Evolutionary conservation across 208 protist genomes (phyloP).

Genomic region (Crithidia expoeki): DNA sequence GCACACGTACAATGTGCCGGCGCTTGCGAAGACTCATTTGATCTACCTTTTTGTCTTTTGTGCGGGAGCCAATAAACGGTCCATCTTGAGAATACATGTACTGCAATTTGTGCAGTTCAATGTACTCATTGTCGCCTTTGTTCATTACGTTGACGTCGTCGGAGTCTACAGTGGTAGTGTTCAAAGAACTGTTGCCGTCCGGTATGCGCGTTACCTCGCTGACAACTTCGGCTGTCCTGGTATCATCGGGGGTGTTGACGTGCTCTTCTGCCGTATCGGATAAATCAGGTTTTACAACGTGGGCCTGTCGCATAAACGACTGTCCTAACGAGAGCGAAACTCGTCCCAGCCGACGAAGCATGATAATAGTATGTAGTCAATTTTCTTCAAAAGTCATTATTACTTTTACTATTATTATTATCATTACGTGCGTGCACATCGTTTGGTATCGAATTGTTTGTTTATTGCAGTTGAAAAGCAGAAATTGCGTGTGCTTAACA

Average conservation of each 20-base stretch:
- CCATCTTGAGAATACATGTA: slow-evolving; percentile 85
- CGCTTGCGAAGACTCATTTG: slow-evolving; percentile 56
- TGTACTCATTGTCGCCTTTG: slow-evolving; percentile 43
- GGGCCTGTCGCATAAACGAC: neutral
- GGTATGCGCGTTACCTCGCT: slow-evolving; percentile 39
- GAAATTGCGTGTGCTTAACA: too few relatives aligned
- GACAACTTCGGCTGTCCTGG: slow-evolving; percentile 67
- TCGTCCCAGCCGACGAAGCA: slow-evolving; percentile 12
- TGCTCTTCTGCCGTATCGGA: neutral
- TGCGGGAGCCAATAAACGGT: slow-evolving; percentile 73
- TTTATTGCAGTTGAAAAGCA: too few relatives aligned
- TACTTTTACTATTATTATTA: neutral
- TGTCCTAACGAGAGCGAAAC: neutral
- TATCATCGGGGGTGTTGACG: neutral
- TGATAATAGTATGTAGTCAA: neutral
- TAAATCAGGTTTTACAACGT: neutral
- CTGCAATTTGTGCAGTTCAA: slow-evolving; percentile 74
- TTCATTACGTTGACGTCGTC: slow-evolving; percentile 52
- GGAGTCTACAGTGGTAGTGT: slow-evolving; percentile 33
- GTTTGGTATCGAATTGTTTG: too few relatives aligned
- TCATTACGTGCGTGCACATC: neutral
- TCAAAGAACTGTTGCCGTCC: slow-evolving; percentile 11
- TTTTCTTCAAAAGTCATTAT: neutral
- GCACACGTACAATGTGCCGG: slow-evolving; percentile 69
- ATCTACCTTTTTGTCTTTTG: slow-evolving; percentile 50